Base-by-base conservation (phyloP, 2,329 filamentous ascomycete genomes). In the Pseudogymnoascus verrucosus region DNA sequence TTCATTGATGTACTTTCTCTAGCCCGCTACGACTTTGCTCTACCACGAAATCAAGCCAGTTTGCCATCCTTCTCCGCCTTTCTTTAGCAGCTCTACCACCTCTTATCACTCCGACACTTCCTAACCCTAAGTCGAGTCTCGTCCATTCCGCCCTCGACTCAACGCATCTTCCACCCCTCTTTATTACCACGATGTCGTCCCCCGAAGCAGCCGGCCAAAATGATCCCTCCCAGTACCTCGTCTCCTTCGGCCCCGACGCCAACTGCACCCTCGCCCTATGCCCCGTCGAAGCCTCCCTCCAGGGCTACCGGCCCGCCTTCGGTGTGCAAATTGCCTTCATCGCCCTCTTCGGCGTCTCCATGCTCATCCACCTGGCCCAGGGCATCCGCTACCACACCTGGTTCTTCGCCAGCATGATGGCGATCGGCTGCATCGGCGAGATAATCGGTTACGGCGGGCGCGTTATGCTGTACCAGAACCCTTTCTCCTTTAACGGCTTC, bases 401-500 rank as follows among this genome's bases (percentile, higher is more conserved):
- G 40, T 44, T 44, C 40, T 44, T 44, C 40, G 76, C 77, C 63
- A 67, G 80, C 16, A 79, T 80, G 51, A 80, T 89, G 75, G 63
- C 76, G 1, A 72, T 80, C 0, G 86, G 86, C 5, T 76, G 82
- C 16, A 61, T 80, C 44, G 76, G 78, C 37, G 86, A 89, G 72
- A 73, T 86, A 12, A 67, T 87, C 23, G 86, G 86, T 10, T 89
- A 89, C 67, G 74, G 72, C 0, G 86, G 82, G 1, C 79, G 87
- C 12, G 74, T 89, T 37, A 74, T 81, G 69, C 80, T 84, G 69
- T 80, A 79, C 69, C 61, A 79, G 42, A 80, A 88, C 68, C 79
- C 79, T 3, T 87, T 79, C 76, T 67, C 69, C 19, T 71, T 78
- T 66, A 71, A 74, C 47, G 74, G 76, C 19, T 83, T 83, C 72